Percentiles rank a stretch among this genome's conserved stretches.
Conservation (phyloP, 306 rosid species). For the Mucuna pruriens region DNA sequence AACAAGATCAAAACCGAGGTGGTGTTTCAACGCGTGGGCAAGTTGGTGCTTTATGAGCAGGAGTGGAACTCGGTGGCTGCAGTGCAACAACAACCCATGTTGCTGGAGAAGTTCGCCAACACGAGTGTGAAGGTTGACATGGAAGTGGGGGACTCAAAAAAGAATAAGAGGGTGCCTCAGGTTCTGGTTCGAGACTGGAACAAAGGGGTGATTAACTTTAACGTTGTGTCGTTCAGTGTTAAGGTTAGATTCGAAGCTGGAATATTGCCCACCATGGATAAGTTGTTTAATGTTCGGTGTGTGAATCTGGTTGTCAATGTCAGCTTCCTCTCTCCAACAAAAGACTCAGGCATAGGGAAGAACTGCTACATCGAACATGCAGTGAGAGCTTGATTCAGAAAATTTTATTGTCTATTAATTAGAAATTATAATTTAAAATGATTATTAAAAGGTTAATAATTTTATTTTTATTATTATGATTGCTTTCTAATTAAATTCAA, state of each 20-base stretch:
- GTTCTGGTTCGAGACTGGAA: constrained; percentile 32
- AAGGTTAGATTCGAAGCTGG: constrained; percentile 38
- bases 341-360: constrained; percentile 29
- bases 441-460: too few species aligned
- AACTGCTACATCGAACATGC: too few species aligned
- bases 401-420: too few species aligned
- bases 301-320: constrained; percentile 33
- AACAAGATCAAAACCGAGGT: constrained; percentile 40
- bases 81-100: neutral
- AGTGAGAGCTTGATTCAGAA: too few species aligned
- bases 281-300: constrained; percentile 29
- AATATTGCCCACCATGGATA: constrained; percentile 33
- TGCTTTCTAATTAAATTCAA: too few species aligned
- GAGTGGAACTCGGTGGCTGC: neutral
- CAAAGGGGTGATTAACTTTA: constrained; percentile 36
- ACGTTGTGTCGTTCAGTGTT: constrained; percentile 24
- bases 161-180: constrained; percentile 4
- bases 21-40: neutral
- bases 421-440: too few species aligned
- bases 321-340: constrained; percentile 38
- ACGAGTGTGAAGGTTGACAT: constrained; percentile 32
- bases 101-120: constrained; percentile 28
- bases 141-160: neutral
- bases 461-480: too few species aligned
- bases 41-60: neutral